Evolutionary conservation across 768 basidiomycete species (phyloP).

Genomic region (Lepiota brunneoincarnata): DNA sequence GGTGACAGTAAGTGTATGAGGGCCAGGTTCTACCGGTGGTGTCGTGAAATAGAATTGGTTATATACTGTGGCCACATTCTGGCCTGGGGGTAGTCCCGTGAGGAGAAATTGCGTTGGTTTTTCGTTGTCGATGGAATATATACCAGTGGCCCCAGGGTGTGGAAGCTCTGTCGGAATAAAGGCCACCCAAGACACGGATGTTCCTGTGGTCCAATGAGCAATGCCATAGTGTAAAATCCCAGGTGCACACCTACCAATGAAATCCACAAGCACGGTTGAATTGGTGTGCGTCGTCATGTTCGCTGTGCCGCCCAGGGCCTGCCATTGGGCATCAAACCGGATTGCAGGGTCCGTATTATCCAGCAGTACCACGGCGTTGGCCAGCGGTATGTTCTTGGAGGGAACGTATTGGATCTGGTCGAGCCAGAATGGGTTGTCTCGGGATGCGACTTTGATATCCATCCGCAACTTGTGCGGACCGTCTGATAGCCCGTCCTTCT

Average conservation of each 20-base stretch:
- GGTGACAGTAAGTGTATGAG: constrained; percentile 21
- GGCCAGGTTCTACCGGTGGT: constrained; percentile 14
- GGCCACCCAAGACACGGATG: constrained; percentile 11
- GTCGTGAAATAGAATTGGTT: constrained; percentile 27
- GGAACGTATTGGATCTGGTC: constrained; percentile 26
- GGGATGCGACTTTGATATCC: constrained; percentile 9
- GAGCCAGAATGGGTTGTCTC: constrained; percentile 25
- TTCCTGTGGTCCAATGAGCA: constrained; percentile 13
- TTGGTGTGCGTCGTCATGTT: constrained; percentile 17
- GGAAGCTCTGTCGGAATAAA: constrained; percentile 11
- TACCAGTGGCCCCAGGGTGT: constrained; percentile 7
- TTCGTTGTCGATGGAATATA: constrained; percentile 21
- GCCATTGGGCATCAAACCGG: constrained; percentile 21
- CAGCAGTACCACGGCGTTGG: constrained; percentile 16
- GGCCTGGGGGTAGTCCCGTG: constrained; percentile 15
- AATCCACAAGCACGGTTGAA: constrained; percentile 19
- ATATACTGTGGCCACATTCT: constrained; percentile 12
- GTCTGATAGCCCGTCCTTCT: constrained; percentile 16
- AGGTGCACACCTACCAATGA: constrained; percentile 19
- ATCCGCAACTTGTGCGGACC: constrained; percentile 24
- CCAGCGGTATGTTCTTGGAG: constrained; percentile 16
- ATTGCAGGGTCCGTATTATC: constrained; percentile 21
- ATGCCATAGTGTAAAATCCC: constrained; percentile 7
- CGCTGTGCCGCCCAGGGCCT: constrained; percentile 13
- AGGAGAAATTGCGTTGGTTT: constrained; percentile 17